A percentile compares a stretch with the other conserved stretches of the same genome.
phyloP scores from a whole-genome alignment of 106 monocot genomes.

The Platanthera guangdongensis region DNA sequence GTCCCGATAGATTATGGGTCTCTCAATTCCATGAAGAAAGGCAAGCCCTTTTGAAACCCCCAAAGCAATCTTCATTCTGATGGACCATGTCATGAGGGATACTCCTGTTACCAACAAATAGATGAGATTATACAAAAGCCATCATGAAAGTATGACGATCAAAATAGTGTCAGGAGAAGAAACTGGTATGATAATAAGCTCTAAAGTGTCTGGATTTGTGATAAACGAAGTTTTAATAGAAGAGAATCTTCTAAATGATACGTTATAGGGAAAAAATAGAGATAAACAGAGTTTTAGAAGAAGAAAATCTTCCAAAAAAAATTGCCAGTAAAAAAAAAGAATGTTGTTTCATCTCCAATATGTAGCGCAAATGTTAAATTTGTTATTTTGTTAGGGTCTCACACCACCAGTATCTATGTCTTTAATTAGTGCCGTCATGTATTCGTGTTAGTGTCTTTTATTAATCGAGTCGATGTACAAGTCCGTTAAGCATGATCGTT shows the following conservation, averaged over 20 bases:
- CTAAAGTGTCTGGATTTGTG: background rate
- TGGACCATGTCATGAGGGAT: constrained; percentile 60
- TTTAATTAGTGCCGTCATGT: too few species aligned
- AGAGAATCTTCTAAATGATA: background rate
- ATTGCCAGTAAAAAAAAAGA: too few species aligned
- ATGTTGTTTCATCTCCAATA: constrained; percentile 1
- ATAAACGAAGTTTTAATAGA: background rate
- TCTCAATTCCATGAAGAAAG: constrained; percentile 54
- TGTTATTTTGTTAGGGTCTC: background rate
- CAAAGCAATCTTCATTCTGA: constrained; percentile 60
- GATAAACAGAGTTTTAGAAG: too few species aligned
- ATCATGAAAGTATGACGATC: background rate
- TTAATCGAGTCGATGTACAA: too few species aligned
- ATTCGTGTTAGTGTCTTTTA: too few species aligned
- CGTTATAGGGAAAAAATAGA: background rate
- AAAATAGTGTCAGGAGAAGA: background rate
- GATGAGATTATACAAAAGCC: background rate
- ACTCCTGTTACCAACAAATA: constrained; percentile 33
- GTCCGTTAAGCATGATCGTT: too few species aligned
- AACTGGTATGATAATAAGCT: background rate
- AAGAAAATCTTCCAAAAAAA: too few species aligned
- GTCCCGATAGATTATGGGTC: constrained; percentile 63
- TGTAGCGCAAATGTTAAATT: background rate
- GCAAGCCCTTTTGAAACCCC: constrained; percentile 64
- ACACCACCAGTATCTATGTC: too few species aligned